Evolutionary conservation across 148 eudicot genomes (phyloP).

Genomic region (Nepenthes mirabilis): DNA sequence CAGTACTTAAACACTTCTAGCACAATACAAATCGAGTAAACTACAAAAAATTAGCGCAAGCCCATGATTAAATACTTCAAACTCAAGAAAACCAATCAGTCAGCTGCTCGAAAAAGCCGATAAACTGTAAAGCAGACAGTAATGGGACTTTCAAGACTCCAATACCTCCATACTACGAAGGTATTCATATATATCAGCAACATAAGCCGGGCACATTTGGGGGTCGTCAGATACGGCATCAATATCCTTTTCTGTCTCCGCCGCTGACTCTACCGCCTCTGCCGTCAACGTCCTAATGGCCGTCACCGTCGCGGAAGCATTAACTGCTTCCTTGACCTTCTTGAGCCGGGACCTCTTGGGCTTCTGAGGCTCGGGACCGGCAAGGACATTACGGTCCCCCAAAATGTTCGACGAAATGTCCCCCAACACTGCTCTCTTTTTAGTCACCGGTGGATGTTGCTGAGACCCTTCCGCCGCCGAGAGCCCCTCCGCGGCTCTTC

Average conservation of each 20-base stretch:
- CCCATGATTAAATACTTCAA: not conserved
- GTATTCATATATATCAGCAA: constrained; percentile 52
- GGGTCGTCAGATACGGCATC: constrained; percentile 35
- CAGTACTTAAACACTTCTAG: not conserved
- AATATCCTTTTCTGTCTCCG: constrained; percentile 5
- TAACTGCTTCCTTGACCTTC: constrained; percentile 13
- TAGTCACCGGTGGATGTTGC: constrained; percentile 7
- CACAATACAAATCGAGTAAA: not conserved
- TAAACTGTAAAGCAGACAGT: not conserved
- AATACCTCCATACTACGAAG: constrained; percentile 75
- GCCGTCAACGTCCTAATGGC: constrained; percentile 16
- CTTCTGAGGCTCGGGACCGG: constrained; percentile 10
- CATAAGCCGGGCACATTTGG: constrained; percentile 67
- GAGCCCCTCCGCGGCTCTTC: not conserved
- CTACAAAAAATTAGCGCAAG: not conserved
- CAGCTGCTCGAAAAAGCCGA: not conserved
- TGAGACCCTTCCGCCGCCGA: not conserved
- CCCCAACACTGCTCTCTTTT: constrained; percentile 63
- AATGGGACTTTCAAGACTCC: not conserved
- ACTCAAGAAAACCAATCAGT: not conserved
- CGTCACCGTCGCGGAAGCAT: not conserved
- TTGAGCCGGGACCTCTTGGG: constrained; percentile 12
- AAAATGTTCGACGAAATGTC: constrained; percentile 32
- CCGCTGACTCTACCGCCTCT: not conserved
- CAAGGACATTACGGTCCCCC: constrained; percentile 7